Evolutionary conservation across 129 eudicot species (phyloP).

Genomic region (Centrapalus pauciflorus): DNA sequence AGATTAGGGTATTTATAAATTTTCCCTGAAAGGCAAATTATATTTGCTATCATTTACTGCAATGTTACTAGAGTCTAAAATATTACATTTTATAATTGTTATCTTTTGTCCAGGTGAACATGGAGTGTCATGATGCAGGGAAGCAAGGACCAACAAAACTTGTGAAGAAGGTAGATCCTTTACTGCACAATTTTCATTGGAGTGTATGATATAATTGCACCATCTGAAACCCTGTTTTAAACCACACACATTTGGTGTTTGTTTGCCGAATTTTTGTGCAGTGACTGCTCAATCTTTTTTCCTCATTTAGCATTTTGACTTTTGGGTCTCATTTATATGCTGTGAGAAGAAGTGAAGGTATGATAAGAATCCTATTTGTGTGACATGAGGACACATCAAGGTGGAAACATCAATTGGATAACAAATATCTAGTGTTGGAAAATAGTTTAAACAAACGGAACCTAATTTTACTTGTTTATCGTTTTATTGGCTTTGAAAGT

Average conservation of each 20-base stretch:
- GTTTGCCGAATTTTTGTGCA: not conserved
- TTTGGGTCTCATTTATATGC: not conserved
- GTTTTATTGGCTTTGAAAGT: too few relatives aligned
- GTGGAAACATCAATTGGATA: too few relatives aligned
- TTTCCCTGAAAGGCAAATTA: too few relatives aligned
- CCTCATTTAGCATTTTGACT: not conserved
- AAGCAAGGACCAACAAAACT: slow-evolving; percentile 22
- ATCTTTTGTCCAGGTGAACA: slow-evolving; percentile 45
- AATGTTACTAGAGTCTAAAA: not conserved
- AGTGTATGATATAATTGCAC: not conserved
- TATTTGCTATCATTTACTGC: too few relatives aligned
- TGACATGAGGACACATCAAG: too few relatives aligned
- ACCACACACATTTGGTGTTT: slow-evolving; percentile 2
- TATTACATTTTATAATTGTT: not conserved
- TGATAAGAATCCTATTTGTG: too few relatives aligned
- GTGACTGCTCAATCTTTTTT: not conserved
- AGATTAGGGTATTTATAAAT: too few relatives aligned
- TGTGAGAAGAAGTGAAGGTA: too few relatives aligned
- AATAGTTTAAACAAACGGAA: too few relatives aligned
- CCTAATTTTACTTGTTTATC: too few relatives aligned
- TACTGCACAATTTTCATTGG: not conserved
- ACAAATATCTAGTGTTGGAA: too few relatives aligned
- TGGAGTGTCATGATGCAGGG: slow-evolving; percentile 34
- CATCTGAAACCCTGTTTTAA: not conserved
- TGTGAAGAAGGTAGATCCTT: slow-evolving; percentile 50